Evolutionary conservation across 495 filamentous ascomycete species (phyloP).

Genomic region (Alectoria sarmentosa): DNA sequence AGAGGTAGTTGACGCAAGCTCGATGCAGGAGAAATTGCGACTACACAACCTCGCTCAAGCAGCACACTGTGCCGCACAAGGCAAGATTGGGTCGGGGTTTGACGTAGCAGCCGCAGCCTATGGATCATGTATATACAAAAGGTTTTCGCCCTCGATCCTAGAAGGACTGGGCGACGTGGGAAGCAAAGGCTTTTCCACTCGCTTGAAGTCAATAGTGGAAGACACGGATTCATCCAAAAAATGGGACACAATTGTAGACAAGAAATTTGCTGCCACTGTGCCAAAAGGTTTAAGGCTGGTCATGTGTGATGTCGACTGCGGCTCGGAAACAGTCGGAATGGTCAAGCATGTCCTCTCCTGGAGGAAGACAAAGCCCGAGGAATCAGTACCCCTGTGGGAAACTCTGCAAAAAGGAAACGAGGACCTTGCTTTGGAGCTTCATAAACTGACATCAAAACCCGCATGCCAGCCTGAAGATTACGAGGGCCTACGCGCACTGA

Average conservation of each 20-base stretch:
- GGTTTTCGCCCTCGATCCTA: constrained; percentile 78
- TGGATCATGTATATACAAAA: constrained; percentile 80
- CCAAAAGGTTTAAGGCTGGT: constrained; percentile 64
- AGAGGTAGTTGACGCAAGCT: constrained; percentile 47
- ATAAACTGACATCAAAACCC: constrained; percentile 32
- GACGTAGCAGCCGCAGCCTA: constrained; percentile 93
- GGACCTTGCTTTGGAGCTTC: constrained; percentile 56
- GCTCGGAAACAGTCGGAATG: constrained; percentile 89
- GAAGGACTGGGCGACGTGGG: constrained; percentile 56
- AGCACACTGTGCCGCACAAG: constrained; percentile 91
- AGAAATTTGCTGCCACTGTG: constrained; percentile 51
- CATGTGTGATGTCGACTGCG: constrained; percentile 94
- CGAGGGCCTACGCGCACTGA: constrained; percentile 35
- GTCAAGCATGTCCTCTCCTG: constrained; percentile 84
- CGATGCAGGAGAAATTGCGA: constrained; percentile 29
- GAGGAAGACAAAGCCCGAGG: constrained; percentile 60
- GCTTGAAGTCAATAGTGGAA: constrained; percentile 59
- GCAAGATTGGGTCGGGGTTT: constrained; percentile 92
- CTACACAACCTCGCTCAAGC: constrained; percentile 92
- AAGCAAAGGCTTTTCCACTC: constrained; percentile 54
- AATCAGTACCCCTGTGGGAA: constrained; percentile 63
- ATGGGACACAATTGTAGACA: constrained; percentile 74
- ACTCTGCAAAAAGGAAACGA: constrained; percentile 69
- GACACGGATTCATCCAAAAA: constrained; percentile 39
- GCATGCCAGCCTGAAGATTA: constrained; percentile 30